Conservation (phyloP, 2,329 filamentous ascomycete genomes). For the Xenoacremonium recifei region DNA sequence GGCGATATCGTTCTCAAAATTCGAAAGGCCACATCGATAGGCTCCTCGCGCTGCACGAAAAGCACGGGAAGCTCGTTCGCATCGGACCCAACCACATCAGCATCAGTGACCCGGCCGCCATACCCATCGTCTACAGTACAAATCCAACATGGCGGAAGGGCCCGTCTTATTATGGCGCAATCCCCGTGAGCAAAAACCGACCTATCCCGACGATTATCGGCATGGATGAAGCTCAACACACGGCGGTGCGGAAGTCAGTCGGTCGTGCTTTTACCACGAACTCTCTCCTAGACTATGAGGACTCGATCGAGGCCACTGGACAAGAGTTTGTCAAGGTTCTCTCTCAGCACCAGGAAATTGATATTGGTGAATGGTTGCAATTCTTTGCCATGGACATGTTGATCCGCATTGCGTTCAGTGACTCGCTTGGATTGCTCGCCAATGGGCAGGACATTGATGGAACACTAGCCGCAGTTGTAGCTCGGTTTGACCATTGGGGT, state of each 20-base stretch:
- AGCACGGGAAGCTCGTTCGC: slow-evolving; percentile 2
- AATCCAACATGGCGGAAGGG: slow-evolving; percentile 4
- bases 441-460: slow-evolving; percentile 5
- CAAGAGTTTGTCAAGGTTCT: slow-evolving; percentile 1
- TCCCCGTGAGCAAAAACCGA: slow-evolving; percentile 3
- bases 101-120: slow-evolving; percentile 3
- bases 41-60: slow-evolving; percentile 1
- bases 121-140: slow-evolving; percentile 4
- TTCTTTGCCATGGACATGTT: slow-evolving; percentile 8
- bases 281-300: slow-evolving; percentile 6
- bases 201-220: slow-evolving; percentile 4
- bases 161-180: slow-evolving; percentile 6
- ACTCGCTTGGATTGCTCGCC: slow-evolving; percentile 1
- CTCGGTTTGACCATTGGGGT: too few relatives aligned
- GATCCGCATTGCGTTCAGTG: slow-evolving; percentile 6
- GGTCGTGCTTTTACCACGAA: slow-evolving; percentile 7
- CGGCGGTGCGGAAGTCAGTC: slow-evolving; percentile 5
- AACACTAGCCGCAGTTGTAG: too few relatives aligned
- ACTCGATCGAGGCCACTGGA: slow-evolving; percentile 3
- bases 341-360: neutral
- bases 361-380: slow-evolving; percentile 5
- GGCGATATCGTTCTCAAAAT: slow-evolving; percentile 1
- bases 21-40: slow-evolving; percentile 1
- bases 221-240: slow-evolving; percentile 6
- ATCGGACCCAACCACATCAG: slow-evolving; percentile 3